phyloP scores from a whole-genome alignment of 331 rosid species.

The Quercus tomentella region DNA sequence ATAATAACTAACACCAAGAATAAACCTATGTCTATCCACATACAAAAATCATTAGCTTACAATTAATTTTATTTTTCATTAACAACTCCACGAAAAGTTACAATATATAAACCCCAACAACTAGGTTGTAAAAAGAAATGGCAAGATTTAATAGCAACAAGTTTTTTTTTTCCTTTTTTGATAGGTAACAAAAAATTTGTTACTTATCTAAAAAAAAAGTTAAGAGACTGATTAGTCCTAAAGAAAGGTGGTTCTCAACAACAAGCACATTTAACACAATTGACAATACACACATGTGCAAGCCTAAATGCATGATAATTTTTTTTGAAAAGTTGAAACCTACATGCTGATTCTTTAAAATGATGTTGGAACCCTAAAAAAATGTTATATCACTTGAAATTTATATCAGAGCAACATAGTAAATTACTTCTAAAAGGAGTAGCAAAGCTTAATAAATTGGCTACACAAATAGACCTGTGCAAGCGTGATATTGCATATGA shows the following conservation, averaged over 20 bases:
- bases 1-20: background rate
- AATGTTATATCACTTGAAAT: background rate
- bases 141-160: no score
- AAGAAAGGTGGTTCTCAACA: no score
- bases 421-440: slow-evolving; percentile 1
- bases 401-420: background rate
- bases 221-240: no score
- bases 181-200: no score
- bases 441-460: background rate
- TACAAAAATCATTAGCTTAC: background rate
- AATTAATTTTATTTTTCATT: background rate
- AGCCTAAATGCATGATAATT: background rate
- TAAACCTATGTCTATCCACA: background rate
- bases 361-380: background rate
- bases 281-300: no score
- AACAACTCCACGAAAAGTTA: no score
- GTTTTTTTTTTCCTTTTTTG: no score
- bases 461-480: slow-evolving; percentile 58
- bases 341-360: background rate
- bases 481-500: slow-evolving; percentile 91
- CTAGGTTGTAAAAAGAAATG: no score
- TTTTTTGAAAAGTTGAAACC: background rate
- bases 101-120: no score
- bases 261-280: no score
- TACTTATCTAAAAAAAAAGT: no score